Evolutionary conservation across 768 basidiomycete species (phyloP), one percentile per base, ranked within the genome.

Genomic region (Phaeotremella fagi): DNA sequence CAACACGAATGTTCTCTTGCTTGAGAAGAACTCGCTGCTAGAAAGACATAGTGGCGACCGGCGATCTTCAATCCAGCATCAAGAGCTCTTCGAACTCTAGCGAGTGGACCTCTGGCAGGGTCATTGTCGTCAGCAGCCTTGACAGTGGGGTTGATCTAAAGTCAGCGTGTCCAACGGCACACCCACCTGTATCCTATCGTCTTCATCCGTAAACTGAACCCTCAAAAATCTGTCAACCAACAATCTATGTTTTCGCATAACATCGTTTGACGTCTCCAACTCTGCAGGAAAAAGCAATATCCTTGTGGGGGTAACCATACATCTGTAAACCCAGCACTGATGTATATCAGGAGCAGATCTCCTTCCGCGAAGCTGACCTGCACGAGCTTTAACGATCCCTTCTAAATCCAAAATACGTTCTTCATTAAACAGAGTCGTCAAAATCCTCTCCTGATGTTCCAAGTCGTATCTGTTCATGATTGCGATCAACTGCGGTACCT

Each of bases 141-240:
- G 20, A 60, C 59, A 11, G 44, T 52, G 12, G 45, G 44, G 42
- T 60, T 60, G 41, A 60, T 50, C 50, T 58, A 29, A 35, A 16
- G 33, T 15, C 18, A 7, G 2, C 3, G n/a, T 36, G 6, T 14
- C 25, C 28, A 1, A 24, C 35, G 16, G 20, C 27, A 28, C 24
- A n/a, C 38, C n/a, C 38, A 52, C 59, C 45, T 59, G 53, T 1
- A 62, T 23, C 22, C 51, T 45, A 25, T 54, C 52, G 24, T 53
- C 42, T 31, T 66, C 61, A 41, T 66, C 64, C 9, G 49, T 55
- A 50, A 66, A 63, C 26, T 57, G 55, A 14, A 66, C 64, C 14
- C 64, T 55, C 12, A 66, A 47, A 31, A 66, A 66, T 27, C 59
- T 59, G 23, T 62, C 60, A 28, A 52, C 44, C n/a, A 57, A 44